Percentiles rank a stretch among this genome's conserved stretches.
phyloP scores from a whole-genome alignment of 2,329 filamentous ascomycete genomes.

The Aspergillus intermedius region DNA sequence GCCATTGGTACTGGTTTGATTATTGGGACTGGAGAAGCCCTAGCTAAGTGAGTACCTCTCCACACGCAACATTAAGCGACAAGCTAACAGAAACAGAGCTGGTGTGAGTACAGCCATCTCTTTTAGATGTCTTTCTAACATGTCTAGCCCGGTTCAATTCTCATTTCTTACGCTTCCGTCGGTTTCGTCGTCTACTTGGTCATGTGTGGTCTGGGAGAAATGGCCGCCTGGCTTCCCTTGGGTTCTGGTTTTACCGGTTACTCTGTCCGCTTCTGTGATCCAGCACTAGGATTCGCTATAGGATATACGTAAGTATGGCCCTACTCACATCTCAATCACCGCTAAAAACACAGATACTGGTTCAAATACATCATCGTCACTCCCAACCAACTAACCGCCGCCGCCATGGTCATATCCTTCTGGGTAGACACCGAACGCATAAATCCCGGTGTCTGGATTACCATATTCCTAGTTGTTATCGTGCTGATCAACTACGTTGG shows the following conservation, averaged over 20 bases:
- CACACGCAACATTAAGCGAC: neutral
- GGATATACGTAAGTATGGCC: constrained; percentile 56
- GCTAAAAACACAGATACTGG: constrained; percentile 41
- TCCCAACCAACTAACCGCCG: constrained; percentile 76
- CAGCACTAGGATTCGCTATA: constrained; percentile 71
- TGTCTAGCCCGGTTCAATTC: constrained; percentile 32
- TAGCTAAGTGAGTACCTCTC: constrained; percentile 25
- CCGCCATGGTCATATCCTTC: constrained; percentile 70
- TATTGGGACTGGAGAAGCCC: constrained; percentile 34
- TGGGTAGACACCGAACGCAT: constrained; percentile 62
- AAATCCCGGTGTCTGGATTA: constrained; percentile 74
- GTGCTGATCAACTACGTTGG: constrained; percentile 64
- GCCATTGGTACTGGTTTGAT: constrained; percentile 40
- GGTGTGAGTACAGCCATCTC: constrained; percentile 24
- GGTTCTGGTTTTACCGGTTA: constrained; percentile 76
- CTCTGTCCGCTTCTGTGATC: constrained; percentile 70
- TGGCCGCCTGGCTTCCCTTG: constrained; percentile 76
- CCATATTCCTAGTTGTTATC: constrained; percentile 60
- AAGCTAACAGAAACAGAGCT: constrained; percentile 22
- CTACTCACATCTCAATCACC: constrained; percentile 1
- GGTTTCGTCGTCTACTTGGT: constrained; percentile 65
- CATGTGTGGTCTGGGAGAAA: constrained; percentile 75
- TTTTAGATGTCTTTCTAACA: constrained; percentile 1
- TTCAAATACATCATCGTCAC: constrained; percentile 79
- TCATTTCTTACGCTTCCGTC: constrained; percentile 40